Base-by-base conservation (phyloP, 164 flowering plant species). In the Echeveria elegans region DNA sequence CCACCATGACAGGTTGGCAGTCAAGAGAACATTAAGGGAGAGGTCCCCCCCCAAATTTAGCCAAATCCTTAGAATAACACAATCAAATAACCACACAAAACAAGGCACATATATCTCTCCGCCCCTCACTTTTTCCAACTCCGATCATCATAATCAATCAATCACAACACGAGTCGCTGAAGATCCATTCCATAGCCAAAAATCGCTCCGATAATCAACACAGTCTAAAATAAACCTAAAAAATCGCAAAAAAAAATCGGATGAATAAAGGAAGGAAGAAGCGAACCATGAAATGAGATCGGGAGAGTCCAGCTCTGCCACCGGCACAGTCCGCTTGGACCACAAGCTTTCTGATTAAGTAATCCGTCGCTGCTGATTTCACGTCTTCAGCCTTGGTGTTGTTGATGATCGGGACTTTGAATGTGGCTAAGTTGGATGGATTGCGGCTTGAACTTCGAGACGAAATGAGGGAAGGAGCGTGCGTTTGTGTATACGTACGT, bases 301-400 rank as follows among this genome's bases (percentile, higher is more conserved):
- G 60, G 6, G 31, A 26, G 28, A 53, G 2, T 53, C 60, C 60
- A 28, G 60, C 31, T 53, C 60, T 53, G 18, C 60, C 45, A 3
- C 37, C 56, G 56, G 56, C 56, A 26, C 21, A 50, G 26, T 53
- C 60, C 14, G 31, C 60, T 10, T 11, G 60, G 60, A 53, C 60
- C 15, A 53, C 60, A 31, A 53, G 24, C 31, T 53, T 53, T 7
- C 31, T 53, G 60, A 53, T 53, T 26, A 53, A 53, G 60, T 53
- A 53, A 53, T 53, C 60, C 60, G 60, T 53, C 60, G 30, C 31
- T 24, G 45, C 60, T 26, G 60, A 53, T 53, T n/a, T 53, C 60
- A 24, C 60, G 60, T 28, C 60, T 53, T 24, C 16, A 53, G 28
- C 28, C 26, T 50, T 9, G 56, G n/a, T 23, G 58, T 21, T 52